Base-by-base conservation (phyloP, 1,139 yeast genomes). In the Scheffersomyces illinoinensis region DNA sequence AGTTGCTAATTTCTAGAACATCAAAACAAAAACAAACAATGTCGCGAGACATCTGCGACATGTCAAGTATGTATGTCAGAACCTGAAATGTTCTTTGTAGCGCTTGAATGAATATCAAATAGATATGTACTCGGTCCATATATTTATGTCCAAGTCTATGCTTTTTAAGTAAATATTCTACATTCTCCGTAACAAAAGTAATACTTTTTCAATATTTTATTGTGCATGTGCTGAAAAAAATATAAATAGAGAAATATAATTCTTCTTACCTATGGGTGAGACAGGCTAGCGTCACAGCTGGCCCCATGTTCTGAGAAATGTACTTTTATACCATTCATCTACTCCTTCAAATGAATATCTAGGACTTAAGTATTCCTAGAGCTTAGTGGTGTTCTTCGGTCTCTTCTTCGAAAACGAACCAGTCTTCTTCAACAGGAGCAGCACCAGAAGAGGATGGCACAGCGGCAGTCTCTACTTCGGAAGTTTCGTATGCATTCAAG, bases 321-420 rank as follows among this genome's bases (percentile, higher is more conserved):
- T 10, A 10, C 43, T 33, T 14, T 33, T 14, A 33, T 33, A 14
- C 2, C 43, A 17, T 14, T 33, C 43, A 49, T 53, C 50, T 52
- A 53, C 53, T 54, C 47, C 20, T 56, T 53, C 56, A 53, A 24
- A 24, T 24, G 43, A 33, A 33, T 33, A 33, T 33, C 43, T 33
- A 33, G 43, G 43, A 8, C 8, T 33, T 5, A 17, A 33, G 43
- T 52, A 53, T 61, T 58, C 54, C 53, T 60, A 59, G 56, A 33
- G 54, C 60, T 64, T 71, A 71, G 72, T 88, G 91, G 71, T 83
- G 85, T 70, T 86, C 93, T 71, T 86, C 91, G 64, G 87, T 90
- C 79, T 89, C 93, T 79, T 89, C 93, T 79, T 85, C 95, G 78
- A 88, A 88, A 61, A 89, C 93, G 69, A 89, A 86, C 93, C 93